Percentiles rank a stretch among this genome's conserved stretches.
These are phyloP conservation scores for Prunus padus DNA, from an alignment of 306 rosid genomes.

Conservation along the genomic window DNA sequence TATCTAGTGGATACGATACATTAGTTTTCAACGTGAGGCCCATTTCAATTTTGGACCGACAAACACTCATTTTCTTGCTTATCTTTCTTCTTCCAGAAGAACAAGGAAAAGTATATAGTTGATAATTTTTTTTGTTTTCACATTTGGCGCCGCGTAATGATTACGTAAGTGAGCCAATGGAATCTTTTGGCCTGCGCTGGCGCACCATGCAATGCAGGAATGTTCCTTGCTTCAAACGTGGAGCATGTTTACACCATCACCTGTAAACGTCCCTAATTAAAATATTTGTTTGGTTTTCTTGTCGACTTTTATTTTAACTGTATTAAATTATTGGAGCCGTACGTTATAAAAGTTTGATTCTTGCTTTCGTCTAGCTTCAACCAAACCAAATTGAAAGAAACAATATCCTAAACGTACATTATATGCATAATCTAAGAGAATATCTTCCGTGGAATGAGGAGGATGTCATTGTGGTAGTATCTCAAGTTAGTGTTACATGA, in stretches of 20 bases:
- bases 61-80: neutral
- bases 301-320: too few relatives aligned
- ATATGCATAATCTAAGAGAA: too few relatives aligned
- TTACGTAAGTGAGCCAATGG: neutral
- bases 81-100: neutral
- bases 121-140: neutral
- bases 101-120: neutral
- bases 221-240: neutral
- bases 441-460: fast-evolving
- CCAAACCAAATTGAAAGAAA: too few relatives aligned
- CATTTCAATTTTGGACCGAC: neutral
- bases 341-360: too few relatives aligned
- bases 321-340: too few relatives aligned
- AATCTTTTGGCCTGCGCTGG: neutral
- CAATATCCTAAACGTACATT: too few relatives aligned
- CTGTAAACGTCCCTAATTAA: too few relatives aligned
- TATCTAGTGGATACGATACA: neutral
- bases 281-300: too few relatives aligned
- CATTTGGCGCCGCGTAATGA: neutral
- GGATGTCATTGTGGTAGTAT: too few relatives aligned
- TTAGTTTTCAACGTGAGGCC: neutral
- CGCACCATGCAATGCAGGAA: neutral
- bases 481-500: fast-evolving
- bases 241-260: neutral
- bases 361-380: too few relatives aligned